Percentiles rank a stretch among this genome's conserved stretches.
Conservation (phyloP, 148 eudicot genomes). For the Chenopodium suecicum region DNA sequence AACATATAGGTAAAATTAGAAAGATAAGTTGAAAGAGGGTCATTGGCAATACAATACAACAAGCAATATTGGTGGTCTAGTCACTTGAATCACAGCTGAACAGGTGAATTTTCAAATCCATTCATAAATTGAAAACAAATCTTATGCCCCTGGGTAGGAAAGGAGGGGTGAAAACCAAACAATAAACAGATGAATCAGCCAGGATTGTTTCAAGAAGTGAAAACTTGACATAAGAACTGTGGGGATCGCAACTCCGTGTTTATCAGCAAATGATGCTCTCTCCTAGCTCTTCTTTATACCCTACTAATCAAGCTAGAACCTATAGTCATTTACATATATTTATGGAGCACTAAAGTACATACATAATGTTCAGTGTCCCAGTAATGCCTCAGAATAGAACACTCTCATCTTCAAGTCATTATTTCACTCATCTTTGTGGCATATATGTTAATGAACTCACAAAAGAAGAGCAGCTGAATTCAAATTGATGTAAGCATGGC, state of each 20-base stretch:
- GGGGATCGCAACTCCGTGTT: background rate
- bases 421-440: background rate
- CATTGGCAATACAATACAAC: background rate
- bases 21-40: background rate
- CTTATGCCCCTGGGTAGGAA: background rate
- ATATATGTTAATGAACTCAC: background rate
- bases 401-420: background rate
- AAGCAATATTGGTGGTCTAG: background rate
- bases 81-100: background rate
- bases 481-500: background rate
- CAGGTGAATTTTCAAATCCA: background rate
- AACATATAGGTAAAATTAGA: background rate
- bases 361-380: no score
- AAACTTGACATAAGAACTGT: background rate
- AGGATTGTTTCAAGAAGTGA: background rate
- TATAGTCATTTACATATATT: no score
- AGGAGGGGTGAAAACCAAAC: background rate
- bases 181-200: background rate
- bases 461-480: slow-evolving; percentile 1
- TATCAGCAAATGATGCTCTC: background rate
- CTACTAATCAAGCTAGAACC: background rate
- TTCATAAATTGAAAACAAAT: background rate
- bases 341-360: background rate
- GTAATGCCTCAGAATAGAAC: background rate
- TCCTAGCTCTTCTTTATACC: background rate